Percentiles rank a stretch among this genome's conserved stretches.
These are phyloP conservation scores for Entelexis paramagnoliae DNA, from an alignment of 1,139 yeast species.

Conservation along the genomic window DNA sequence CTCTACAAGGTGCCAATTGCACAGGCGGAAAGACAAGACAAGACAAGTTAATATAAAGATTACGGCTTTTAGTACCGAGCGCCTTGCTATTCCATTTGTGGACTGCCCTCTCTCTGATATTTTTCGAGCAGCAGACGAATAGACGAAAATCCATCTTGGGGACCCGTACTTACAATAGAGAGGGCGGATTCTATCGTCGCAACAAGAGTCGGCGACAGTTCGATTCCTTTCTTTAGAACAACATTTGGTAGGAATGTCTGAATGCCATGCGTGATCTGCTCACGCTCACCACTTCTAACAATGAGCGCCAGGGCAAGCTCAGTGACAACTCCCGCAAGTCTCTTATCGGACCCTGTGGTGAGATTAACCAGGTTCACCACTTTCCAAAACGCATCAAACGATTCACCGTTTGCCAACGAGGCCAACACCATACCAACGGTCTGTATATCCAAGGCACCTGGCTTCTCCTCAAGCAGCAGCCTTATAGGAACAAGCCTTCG, in stretches of 20 bases:
- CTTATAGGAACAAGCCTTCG: constrained; percentile 13
- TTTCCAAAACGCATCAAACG: constrained; percentile 34
- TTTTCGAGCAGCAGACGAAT: constrained; percentile 21
- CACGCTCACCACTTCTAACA: constrained; percentile 27
- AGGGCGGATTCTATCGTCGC: constrained; percentile 23
- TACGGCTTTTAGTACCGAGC: too few relatives aligned
- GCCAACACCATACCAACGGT: constrained; percentile 32
- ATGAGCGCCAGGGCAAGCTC: constrained; percentile 29
- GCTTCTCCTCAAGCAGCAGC: constrained; percentile 15
- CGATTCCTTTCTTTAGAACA: constrained; percentile 5
- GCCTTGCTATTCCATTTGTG: neutral
- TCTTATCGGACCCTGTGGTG: neutral
- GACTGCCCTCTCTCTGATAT: neutral
- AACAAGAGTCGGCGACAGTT: constrained; percentile 21
- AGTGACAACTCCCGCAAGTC: constrained; percentile 20
- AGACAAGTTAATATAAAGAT: too few relatives aligned
- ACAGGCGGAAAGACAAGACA: too few relatives aligned
- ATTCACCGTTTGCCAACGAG: constrained; percentile 33
- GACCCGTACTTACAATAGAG: constrained; percentile 13
- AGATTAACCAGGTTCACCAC: constrained; percentile 27
- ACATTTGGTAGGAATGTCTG: constrained; percentile 26
- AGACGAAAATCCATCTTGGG: constrained; percentile 22
- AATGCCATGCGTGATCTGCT: constrained; percentile 25
- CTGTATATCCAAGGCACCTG: constrained; percentile 23
- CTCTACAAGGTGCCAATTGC: too few relatives aligned